Percentiles rank a stretch among this genome's conserved stretches.
Conservation (phyloP, 176 grass and related monocot species). For the Otatea glauca region DNA sequence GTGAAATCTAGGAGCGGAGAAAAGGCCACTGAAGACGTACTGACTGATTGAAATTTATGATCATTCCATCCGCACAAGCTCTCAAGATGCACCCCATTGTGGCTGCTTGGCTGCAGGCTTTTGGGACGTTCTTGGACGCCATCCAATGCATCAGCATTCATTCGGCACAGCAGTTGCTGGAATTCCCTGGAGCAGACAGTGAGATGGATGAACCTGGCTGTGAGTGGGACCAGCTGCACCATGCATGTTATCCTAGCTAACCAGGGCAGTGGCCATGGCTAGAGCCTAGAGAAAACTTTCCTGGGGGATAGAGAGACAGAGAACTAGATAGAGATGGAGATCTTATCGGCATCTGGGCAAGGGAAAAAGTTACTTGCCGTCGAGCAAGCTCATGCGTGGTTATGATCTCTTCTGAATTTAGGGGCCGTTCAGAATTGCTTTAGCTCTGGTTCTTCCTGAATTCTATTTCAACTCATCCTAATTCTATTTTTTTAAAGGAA, state of each 20-base stretch:
- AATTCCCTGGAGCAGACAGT: not conserved
- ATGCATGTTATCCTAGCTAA: not conserved
- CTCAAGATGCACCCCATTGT: not conserved
- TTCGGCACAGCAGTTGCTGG: not conserved
- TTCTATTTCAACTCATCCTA: too few species aligned
- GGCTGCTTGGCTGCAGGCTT: not conserved
- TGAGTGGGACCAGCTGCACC: not conserved
- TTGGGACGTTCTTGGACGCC: constrained; percentile 10
- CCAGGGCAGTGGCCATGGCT: not conserved
- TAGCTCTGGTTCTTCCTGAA: too few species aligned
- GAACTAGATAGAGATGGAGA: not conserved
- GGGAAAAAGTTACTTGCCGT: not conserved
- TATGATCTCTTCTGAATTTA: not conserved
- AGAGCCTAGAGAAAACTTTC: not conserved
- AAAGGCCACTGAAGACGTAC: not conserved
- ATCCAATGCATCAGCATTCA: not conserved
- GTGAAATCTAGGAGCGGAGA: not conserved
- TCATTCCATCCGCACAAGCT: not conserved
- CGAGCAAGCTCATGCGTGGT: not conserved
- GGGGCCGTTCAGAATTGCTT: too few species aligned
- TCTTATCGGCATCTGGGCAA: not conserved
- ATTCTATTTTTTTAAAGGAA: too few species aligned
- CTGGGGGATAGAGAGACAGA: not conserved
- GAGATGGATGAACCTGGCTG: not conserved
- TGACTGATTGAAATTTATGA: not conserved